phyloP scores from a whole-genome alignment of 2,329 filamentous ascomycete genomes.

The Penicillium sp. region DNA sequence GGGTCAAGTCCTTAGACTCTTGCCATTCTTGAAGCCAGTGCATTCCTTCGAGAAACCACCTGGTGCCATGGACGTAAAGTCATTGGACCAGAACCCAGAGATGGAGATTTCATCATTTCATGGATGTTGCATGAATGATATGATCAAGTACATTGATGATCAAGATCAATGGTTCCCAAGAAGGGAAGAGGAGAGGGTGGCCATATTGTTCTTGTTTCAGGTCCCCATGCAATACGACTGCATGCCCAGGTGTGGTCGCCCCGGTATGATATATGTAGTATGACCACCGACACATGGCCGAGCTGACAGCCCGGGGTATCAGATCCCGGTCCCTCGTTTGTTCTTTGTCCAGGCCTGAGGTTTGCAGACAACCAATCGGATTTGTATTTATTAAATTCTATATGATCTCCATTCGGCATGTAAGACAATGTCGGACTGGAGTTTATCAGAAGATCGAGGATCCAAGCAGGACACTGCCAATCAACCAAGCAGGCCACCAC shows the following conservation, averaged over 20 bases:
- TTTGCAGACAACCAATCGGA: neutral
- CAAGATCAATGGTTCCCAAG: neutral
- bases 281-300: neutral
- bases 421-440: neutral
- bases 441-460: slow-evolving; percentile 34
- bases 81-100: neutral
- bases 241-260: neutral
- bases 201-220: neutral
- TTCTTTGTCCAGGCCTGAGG: neutral
- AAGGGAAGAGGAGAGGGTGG: neutral
- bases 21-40: neutral
- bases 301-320: neutral
- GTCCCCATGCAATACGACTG: neutral
- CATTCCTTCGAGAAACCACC: neutral
- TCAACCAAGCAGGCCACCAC: slow-evolving; percentile 92
- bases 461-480: slow-evolving; percentile 48
- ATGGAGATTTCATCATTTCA: neutral
- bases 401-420: neutral
- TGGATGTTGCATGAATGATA: neutral
- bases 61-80: neutral
- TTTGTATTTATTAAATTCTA: slow-evolving; percentile 4
- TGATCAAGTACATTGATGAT: neutral
- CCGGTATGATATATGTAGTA: neutral
- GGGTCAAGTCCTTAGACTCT: neutral
- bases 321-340: neutral